Evolutionary conservation across 257 asterid genomes (phyloP).

Genomic region (Linderniella brevidens): DNA sequence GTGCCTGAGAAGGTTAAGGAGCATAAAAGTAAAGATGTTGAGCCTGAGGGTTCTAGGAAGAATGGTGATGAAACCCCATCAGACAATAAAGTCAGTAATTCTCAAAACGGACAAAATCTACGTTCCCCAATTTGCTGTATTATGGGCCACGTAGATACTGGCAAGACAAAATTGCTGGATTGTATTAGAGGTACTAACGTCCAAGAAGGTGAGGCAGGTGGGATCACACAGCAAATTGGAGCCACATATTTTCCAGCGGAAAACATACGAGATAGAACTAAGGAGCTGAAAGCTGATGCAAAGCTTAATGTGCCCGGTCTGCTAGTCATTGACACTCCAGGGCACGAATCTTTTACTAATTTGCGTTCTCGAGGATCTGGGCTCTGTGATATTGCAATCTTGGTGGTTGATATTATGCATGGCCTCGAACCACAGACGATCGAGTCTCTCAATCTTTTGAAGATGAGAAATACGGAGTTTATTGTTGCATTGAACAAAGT

Average conservation of each 20-base stretch:
- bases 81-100: conserved; percentile 12
- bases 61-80: conserved; percentile 14
- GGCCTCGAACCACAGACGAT: conserved; percentile 97
- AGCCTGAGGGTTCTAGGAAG: conserved; percentile 19
- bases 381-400: conserved; percentile 85
- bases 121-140: conserved; percentile 98
- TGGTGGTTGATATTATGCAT: conserved; percentile 97
- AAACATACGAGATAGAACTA: conserved; percentile 92
- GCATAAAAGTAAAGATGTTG: conserved; percentile 15
- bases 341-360: conserved; percentile 90
- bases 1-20: conserved; percentile 18
- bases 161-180: conserved; percentile 91
- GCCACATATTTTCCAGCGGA: conserved; percentile 95
- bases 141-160: conserved; percentile 99
- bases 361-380: conserved; percentile 96
- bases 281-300: conserved; percentile 91
- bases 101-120: conserved; percentile 31
- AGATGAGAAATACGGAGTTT: conserved; percentile 83
- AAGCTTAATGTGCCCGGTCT: conserved; percentile 88
- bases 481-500: conserved; percentile 93
- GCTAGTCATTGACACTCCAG: conserved; percentile 94
- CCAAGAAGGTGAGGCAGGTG: conserved; percentile 99
- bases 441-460: conserved; percentile 85
- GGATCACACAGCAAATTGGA: conserved; percentile 96
- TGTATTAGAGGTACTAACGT: conserved; percentile 95